Evolutionary conservation across 305 asterid species (phyloP), one percentile per base, ranked within the genome.

Genomic region (Nicotiana rustica): DNA sequence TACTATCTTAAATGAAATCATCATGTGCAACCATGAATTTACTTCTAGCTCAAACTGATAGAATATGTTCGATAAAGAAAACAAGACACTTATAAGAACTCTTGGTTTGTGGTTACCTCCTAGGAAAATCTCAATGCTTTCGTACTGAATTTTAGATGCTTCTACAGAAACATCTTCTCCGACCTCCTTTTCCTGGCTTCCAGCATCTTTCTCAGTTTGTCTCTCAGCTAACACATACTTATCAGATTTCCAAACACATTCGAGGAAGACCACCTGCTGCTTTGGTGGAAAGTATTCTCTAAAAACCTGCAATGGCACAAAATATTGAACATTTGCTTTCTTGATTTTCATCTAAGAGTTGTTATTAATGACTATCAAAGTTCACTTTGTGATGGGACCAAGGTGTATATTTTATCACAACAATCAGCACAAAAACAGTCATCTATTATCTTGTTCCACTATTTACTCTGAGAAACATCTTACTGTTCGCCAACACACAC

Each of bases 201-300:
- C 85, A 14, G 33, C 73, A 76, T 92, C 93, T 59, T 82, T 81
- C 84, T 85, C 87, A 81, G 81, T 66, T 59, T 82, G 78, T 88
- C 82, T 90, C 88, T 93, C 99, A 19, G 88, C 91, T 86, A 94
- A 86, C 36, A 90, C 88, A 83, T 85, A 96, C 88, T 92, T 94
- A 87, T 96, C 98, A 10, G 86, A 86, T 86, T 91, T 89, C 98
- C 98, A 93, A 82, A 87, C 55, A 85, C 99, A 94, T 77, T 94
- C 94, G 25, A 96, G 88, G 56, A 84, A 80, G 83, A 85, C 70
- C 66, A 85, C 88, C 80, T 87, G 92, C 85, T 88, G 93, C 82
- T 90, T 96, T 71, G 29, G 85, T 5, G 99, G 99, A 88, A 90
- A 90, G 87, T 88, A 92, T 85, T 94, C 98, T 86, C 97, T 90